A percentile compares a stretch with the other conserved stretches of the same genome.
These are phyloP conservation scores for Lepidium didymum DNA, from an alignment of 345 rosid genomes.

Conservation along the genomic window DNA sequence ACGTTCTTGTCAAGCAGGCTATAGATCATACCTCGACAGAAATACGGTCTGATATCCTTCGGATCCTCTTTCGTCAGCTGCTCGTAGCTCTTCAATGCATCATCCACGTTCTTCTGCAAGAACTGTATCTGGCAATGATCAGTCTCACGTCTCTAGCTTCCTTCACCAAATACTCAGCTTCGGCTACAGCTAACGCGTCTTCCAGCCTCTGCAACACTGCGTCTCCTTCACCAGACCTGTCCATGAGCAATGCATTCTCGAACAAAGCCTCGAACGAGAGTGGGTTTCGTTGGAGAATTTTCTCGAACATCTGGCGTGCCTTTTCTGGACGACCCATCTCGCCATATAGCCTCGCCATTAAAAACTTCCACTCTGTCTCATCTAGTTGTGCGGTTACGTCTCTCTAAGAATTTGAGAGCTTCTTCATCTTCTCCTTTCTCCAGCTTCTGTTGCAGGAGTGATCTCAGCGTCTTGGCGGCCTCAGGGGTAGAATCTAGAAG, in stretches of 20 bases:
- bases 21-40: conserved; percentile 75
- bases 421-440: conserved; percentile 69
- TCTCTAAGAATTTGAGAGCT: conserved; percentile 44
- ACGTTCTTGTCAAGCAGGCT: conserved; percentile 66
- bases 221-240: conserved; percentile 68
- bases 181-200: conserved; percentile 58
- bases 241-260: conserved; percentile 85
- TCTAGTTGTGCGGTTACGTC: conserved; percentile 48
- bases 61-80: conserved; percentile 71
- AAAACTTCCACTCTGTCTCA: conserved; percentile 65
- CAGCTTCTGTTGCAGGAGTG: conserved; percentile 58
- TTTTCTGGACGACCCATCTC: conserved; percentile 56
- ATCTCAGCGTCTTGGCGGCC: conserved; percentile 49
- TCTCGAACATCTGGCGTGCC: conserved; percentile 78
- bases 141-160: conserved; percentile 78
- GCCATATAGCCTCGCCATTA: conserved; percentile 47
- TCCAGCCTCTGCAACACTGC: conserved; percentile 60
- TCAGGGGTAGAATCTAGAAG: conserved; percentile 44
- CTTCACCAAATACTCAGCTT: conserved; percentile 49
- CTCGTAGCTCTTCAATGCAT: conserved; percentile 63
- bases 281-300: conserved; percentile 65
- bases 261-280: conserved; percentile 83
- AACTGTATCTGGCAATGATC: conserved; percentile 85
- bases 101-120: conserved; percentile 80
- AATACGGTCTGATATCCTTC: conserved; percentile 67